Conservation (phyloP, 139 green algal species). For the Prasinococcaceae sp. region DNA sequence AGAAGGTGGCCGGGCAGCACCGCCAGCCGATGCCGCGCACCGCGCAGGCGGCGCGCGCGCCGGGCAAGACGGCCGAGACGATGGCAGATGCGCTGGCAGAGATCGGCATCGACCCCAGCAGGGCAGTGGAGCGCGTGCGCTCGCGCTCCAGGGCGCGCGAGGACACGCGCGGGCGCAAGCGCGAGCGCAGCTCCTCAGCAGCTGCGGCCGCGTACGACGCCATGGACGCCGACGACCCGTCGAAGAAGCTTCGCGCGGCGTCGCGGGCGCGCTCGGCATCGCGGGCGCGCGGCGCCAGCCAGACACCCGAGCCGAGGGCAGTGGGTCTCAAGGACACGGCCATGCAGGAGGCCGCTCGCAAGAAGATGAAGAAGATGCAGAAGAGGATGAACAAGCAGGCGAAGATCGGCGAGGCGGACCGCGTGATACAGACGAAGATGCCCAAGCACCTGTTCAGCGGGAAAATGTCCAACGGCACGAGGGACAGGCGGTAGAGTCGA, state of each 20-base stretch:
- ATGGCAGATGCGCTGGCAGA: constrained; percentile 45
- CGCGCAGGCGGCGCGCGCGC: background rate
- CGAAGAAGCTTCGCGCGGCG: constrained; percentile 56
- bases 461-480: constrained; percentile 65
- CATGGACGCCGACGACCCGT: constrained; percentile 32
- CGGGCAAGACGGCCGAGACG: background rate
- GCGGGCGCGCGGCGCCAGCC: constrained; percentile 24
- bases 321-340: constrained; percentile 60
- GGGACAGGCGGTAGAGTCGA: constrained; percentile 60
- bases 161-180: constrained; percentile 48
- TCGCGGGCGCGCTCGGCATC: constrained; percentile 39
- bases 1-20: background rate
- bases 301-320: constrained; percentile 3
- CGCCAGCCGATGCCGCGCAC: background rate
- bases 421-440: constrained; percentile 67
- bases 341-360: constrained; percentile 72
- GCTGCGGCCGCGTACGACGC: constrained; percentile 32
- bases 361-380: constrained; percentile 72
- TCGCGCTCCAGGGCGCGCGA: constrained; percentile 35
- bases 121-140: constrained; percentile 49
- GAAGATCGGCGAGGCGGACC: constrained; percentile 40
- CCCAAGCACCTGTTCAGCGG: constrained; percentile 95
- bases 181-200: constrained; percentile 26
- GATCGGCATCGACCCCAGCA: constrained; percentile 71
- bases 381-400: constrained; percentile 29